These are phyloP conservation scores for Smallanthus sonchifolius DNA, from an alignment of 129 eudicot species.

Conservation along the genomic window DNA sequence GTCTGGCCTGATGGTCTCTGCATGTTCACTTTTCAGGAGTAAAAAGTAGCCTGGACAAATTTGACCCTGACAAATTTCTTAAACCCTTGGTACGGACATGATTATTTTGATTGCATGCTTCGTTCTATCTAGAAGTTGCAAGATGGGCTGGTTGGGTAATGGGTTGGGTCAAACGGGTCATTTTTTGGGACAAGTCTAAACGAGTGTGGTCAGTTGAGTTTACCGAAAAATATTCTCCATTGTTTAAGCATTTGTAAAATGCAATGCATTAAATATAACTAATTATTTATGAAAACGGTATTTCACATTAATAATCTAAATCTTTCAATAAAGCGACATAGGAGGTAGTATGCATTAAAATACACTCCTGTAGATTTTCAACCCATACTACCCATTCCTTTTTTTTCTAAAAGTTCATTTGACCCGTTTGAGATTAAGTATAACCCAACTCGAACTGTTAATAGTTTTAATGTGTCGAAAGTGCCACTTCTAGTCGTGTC, in stretches of 20 bases:
- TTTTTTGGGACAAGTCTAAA: neutral
- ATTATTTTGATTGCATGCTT: conserved; percentile 13
- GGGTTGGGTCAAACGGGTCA: neutral
- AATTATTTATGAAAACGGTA: neutral
- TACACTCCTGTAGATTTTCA: neutral
- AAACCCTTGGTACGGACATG: conserved; percentile 42
- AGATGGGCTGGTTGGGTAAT: neutral
- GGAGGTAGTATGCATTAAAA: neutral
- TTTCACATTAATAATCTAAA: neutral
- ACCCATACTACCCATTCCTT: neutral
- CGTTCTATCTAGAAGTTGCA: neutral
- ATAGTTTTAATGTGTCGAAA: neutral
- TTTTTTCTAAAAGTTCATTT: neutral
- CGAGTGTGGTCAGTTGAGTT: neutral
- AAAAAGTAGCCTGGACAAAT: conserved; percentile 25
- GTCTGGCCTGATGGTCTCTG: conserved; percentile 5
- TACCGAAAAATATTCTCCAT: neutral
- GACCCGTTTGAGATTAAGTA: neutral
- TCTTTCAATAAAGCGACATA: neutral
- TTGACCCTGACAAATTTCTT: conserved; percentile 42
- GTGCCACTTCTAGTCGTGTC: neutral
- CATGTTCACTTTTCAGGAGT: conserved; percentile 43
- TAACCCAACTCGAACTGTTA: neutral
- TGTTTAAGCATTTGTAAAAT: neutral
- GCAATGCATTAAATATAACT: neutral